Evolutionary conservation across 352 stramenopile species (phyloP).

Genomic region (Phytophthora rubi): DNA sequence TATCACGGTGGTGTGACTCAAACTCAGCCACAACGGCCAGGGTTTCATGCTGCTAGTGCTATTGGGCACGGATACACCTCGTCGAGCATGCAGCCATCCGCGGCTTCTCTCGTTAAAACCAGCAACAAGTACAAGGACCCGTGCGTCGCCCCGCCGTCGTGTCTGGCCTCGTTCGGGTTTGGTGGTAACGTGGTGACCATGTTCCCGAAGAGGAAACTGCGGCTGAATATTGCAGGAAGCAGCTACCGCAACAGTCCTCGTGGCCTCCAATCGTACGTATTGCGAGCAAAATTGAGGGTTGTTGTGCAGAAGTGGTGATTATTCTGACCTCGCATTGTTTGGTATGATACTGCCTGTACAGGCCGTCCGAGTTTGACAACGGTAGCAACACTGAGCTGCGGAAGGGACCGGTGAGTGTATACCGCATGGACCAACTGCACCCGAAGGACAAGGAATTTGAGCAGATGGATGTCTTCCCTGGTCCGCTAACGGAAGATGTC

Average conservation of each 20-base stretch:
- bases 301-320: not conserved
- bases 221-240: constrained; percentile 66
- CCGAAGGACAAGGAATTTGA: constrained; percentile 72
- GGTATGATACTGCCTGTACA: constrained; percentile 25
- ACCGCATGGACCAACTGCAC: constrained; percentile 83
- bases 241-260: constrained; percentile 73
- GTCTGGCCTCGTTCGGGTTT: constrained; percentile 85
- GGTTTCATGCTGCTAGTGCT: constrained; percentile 14
- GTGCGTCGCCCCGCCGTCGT: constrained; percentile 73
- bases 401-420: constrained; percentile 83
- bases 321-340: no score
- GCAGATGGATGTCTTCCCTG: constrained; percentile 78
- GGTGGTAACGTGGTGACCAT: constrained; percentile 90
- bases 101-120: constrained; percentile 36
- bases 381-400: constrained; percentile 64
- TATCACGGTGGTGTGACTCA: constrained; percentile 14
- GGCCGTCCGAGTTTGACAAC: constrained; percentile 61
- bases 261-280: constrained; percentile 51
- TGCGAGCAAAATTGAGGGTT: not conserved
- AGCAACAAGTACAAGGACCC: constrained; percentile 89
- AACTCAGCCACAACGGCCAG: constrained; percentile 19
- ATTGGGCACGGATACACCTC: constrained; percentile 11
- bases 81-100: constrained; percentile 5
- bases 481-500: constrained; percentile 69
- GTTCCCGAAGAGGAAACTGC: constrained; percentile 88